Evolutionary conservation across 768 basidiomycete genomes (phyloP).

Genomic region (Hydnomerulius pinastri): DNA sequence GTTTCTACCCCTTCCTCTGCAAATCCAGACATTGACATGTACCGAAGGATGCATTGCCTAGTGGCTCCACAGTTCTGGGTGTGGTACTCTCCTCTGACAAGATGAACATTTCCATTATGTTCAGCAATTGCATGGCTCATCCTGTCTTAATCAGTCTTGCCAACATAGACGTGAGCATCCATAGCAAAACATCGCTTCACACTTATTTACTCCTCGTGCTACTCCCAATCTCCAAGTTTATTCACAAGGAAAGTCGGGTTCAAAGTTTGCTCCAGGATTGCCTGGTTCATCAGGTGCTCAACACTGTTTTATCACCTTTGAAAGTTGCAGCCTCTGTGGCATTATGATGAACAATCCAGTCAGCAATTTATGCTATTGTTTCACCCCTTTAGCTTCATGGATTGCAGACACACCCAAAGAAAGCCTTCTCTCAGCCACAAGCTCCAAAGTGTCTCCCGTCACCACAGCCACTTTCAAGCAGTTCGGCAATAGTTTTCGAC

Average conservation of each 20-base stretch:
- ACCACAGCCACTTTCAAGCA: slow-evolving; percentile 31
- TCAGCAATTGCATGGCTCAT: slow-evolving; percentile 6
- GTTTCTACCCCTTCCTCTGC: no score
- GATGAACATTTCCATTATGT: slow-evolving; percentile 18
- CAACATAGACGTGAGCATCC: slow-evolving; percentile 2
- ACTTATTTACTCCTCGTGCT: slow-evolving; percentile 18
- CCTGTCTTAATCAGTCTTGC: slow-evolving; percentile 9
- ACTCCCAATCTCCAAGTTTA: slow-evolving; percentile 24
- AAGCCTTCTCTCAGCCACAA: not conserved
- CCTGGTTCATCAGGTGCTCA: slow-evolving; percentile 21
- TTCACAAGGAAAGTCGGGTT: slow-evolving; percentile 11
- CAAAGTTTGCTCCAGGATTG: slow-evolving; percentile 13
- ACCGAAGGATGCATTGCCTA: no score
- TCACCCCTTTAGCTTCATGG: slow-evolving; percentile 27
- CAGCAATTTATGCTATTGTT: slow-evolving; percentile 13
- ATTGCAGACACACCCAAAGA: slow-evolving; percentile 19
- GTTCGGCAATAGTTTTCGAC: slow-evolving; percentile 31
- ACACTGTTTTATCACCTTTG: slow-evolving; percentile 15
- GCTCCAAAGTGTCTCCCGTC: slow-evolving; percentile 32
- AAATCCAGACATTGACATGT: no score
- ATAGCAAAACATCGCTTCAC: slow-evolving; percentile 16
- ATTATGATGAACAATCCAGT: slow-evolving; percentile 21
- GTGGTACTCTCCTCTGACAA: slow-evolving; percentile 37
- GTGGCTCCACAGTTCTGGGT: no score
- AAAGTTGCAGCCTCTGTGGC: slow-evolving; percentile 18